These are phyloP conservation scores for Medicago lupulina DNA, from an alignment of 306 rosid genomes.

Conservation along the genomic window DNA sequence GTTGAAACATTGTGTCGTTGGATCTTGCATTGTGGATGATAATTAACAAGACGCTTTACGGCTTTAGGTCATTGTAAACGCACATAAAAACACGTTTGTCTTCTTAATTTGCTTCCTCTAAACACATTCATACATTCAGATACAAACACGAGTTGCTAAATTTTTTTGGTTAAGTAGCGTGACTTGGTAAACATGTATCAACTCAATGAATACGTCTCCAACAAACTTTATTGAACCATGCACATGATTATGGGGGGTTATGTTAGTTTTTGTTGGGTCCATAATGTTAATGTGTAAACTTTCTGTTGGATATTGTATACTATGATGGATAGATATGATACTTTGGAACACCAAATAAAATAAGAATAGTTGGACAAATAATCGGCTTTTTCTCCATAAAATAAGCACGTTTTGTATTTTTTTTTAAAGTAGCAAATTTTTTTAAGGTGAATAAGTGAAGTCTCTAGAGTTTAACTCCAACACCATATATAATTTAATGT, in stretches of 20 bases:
- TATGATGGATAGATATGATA: neutral
- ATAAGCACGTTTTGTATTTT: too few relatives aligned
- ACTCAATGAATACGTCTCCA: slow-evolving; percentile 26
- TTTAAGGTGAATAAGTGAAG: too few relatives aligned
- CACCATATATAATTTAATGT: too few relatives aligned
- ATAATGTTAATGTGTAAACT: neutral
- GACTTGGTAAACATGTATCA: slow-evolving; percentile 23
- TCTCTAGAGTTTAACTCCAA: too few relatives aligned
- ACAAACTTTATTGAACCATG: neutral
- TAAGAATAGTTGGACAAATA: slow-evolving; percentile 38
- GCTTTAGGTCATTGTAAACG: neutral
- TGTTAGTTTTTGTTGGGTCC: slow-evolving; percentile 33
- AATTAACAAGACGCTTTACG: neutral
- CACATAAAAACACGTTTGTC: neutral
- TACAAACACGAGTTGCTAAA: slow-evolving; percentile 17
- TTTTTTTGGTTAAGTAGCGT: slow-evolving; percentile 7
- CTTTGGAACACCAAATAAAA: slow-evolving; percentile 35
- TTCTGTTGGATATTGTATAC: slow-evolving; percentile 4
- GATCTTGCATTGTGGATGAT: neutral
- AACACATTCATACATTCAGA: slow-evolving; percentile 34
- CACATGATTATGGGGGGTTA: neutral
- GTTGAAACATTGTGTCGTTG: neutral
- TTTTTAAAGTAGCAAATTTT: too few relatives aligned
- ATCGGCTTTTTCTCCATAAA: too few relatives aligned
- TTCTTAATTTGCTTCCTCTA: neutral